Evolutionary conservation across 225 moss, liverwort and hornwort genomes (phyloP).

Genomic region (Neckera pumila): DNA sequence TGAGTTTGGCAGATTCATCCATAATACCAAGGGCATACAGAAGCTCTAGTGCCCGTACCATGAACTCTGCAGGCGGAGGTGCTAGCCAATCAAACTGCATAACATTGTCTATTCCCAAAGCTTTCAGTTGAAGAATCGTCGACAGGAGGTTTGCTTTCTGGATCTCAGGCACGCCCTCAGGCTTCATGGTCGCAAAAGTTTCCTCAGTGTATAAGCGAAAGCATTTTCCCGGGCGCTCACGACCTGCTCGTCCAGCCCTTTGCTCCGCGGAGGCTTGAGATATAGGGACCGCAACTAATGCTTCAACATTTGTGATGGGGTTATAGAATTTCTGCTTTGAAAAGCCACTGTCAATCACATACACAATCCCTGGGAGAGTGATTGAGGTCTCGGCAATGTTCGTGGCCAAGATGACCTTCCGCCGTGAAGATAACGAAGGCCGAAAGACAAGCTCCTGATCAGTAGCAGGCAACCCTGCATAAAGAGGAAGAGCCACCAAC

Average conservation of each 20-base stretch:
- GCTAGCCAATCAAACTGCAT: conserved; percentile 98
- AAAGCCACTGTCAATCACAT: conserved; percentile 87
- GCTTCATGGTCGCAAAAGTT: conserved; percentile 52
- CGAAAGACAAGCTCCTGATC: conserved; percentile 91
- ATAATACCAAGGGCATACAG: conserved; percentile 67
- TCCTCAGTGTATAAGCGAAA: conserved; percentile 81
- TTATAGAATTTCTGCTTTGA: conserved; percentile 94
- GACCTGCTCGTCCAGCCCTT: conserved; percentile 91
- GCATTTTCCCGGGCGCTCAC: conserved; percentile 92
- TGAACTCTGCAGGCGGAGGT: conserved; percentile 70
- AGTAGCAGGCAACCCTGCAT: conserved; percentile 73
- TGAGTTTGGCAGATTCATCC: conserved; percentile 74
- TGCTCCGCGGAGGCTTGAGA: conserved; percentile 93
- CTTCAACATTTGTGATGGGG: conserved; percentile 81
- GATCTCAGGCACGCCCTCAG: conserved; percentile 71
- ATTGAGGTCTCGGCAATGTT: conserved; percentile 96
- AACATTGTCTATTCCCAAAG: conserved; percentile 92
- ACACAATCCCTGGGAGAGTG: conserved; percentile 85
- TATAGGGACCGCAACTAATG: conserved; percentile 64
- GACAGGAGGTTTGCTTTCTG: conserved; percentile 81
- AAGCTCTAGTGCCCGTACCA: conserved; percentile 78
- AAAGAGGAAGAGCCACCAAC: conserved; percentile 69
- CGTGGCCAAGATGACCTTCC: conserved; percentile 87
- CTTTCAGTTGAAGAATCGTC: conserved; percentile 85
- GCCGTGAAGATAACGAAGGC: conserved; percentile 48